phyloP scores from a whole-genome alignment of 1,139 yeast species.

The Tardiomyces depauwii region DNA sequence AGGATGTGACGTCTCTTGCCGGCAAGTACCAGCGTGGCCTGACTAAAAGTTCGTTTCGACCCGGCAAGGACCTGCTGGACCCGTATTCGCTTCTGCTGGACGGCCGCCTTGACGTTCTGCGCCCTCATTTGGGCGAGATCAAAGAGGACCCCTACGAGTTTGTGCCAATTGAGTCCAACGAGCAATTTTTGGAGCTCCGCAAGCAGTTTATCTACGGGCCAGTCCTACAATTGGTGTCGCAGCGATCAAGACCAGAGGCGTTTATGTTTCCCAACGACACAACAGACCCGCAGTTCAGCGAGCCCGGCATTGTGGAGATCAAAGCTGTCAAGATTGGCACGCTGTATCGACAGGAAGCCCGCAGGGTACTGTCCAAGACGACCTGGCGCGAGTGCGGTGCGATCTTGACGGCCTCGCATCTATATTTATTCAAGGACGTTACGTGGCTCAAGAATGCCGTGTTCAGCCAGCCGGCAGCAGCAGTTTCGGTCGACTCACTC shows the following conservation, averaged over 20 bases:
- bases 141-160: slow-evolving; percentile 23
- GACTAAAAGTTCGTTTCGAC: slow-evolving; percentile 15
- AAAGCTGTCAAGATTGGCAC: slow-evolving; percentile 31
- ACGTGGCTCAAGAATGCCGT: slow-evolving; percentile 26
- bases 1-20: slow-evolving; percentile 13
- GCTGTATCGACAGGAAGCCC: slow-evolving; percentile 27
- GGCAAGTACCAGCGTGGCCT: background rate
- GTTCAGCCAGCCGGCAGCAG: slow-evolving; percentile 2
- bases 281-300: slow-evolving; percentile 12
- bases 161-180: slow-evolving; percentile 14
- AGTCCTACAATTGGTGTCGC: slow-evolving; percentile 25
- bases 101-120: slow-evolving; percentile 22
- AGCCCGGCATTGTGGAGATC: slow-evolving; percentile 30
- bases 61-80: slow-evolving; percentile 25
- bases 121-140: slow-evolving; percentile 23
- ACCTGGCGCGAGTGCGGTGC: slow-evolving; percentile 34
- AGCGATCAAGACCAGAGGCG: slow-evolving; percentile 28
- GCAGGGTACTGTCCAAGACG: slow-evolving; percentile 22
- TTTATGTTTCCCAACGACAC: slow-evolving; percentile 9
- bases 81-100: slow-evolving; percentile 30
- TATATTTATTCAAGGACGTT: slow-evolving; percentile 31
- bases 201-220: slow-evolving; percentile 24
- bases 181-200: slow-evolving; percentile 19
- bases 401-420: slow-evolving; percentile 29
- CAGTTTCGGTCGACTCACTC: background rate